Evolutionary conservation across 306 rosid genomes (phyloP), one percentile per base, ranked within the genome.

Genomic region (Corylus americana): DNA sequence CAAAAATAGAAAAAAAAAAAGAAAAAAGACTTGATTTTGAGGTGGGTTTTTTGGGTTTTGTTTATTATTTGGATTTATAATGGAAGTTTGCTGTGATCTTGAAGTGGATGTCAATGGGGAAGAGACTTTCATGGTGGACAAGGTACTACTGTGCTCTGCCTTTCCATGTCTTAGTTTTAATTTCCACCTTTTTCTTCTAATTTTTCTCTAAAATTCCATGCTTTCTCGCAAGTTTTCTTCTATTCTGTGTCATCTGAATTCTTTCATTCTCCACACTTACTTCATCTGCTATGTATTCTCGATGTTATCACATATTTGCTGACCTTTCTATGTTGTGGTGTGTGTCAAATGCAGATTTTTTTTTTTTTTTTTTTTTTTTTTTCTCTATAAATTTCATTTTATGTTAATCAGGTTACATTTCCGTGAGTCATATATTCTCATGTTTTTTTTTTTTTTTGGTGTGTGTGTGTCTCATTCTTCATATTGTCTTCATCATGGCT

Each of bases 61-160:
- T 68, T 55, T 44, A 54, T 47, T 44, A 39, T 59, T 58, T 17
- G 69, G 44, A 44, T 73, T 39, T 12, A 79, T 44, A 25, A 93
- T 95, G 98, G 98, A 90, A 70, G 62, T 66, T 79, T 85, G 71
- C 84, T 89, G 94, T 84, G 86, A 93, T 79, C 98, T 95, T 85
- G 88, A 93, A 90, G 97, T 95, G 37, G 99, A 93, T 83, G 94
- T 95, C 75, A 91, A 95, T 84, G 97, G 98, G 59, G 94, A 95
- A 88, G 93, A 91, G 82, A 84, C 87, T 47, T 95, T 95, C 89
- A 76, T 91, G 87, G 93, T 92, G 44, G 89, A 95, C 88, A 91
- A 86, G 98, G 99, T 91, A 83, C 70, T 49, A 78, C 75, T 66
- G 7, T 42, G 73, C 77, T 70, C 45, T 74, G 50, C 31, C 22